phyloP scores from a whole-genome alignment of 2,329 filamentous ascomycete genomes.

The Zarea fungicola region DNA sequence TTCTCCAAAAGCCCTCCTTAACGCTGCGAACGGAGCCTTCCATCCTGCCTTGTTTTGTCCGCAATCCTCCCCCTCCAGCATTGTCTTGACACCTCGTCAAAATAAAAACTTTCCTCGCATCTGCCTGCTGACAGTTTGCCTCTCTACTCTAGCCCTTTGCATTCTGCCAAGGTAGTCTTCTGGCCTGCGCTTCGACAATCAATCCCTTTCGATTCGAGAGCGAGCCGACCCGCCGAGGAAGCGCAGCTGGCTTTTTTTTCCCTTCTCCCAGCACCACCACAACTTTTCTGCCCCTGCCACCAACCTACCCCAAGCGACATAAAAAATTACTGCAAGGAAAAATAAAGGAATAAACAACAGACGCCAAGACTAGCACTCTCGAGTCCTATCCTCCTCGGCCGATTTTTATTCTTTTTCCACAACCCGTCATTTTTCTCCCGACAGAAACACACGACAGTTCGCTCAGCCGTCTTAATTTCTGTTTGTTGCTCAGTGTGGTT shows the following conservation, averaged over 20 bases:
- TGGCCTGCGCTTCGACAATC: constrained; percentile 6
- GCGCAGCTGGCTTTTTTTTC: neutral
- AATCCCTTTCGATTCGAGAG: constrained; percentile 4
- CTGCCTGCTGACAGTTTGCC: neutral
- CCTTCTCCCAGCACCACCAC: neutral
- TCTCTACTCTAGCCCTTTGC: neutral
- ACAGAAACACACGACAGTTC: neutral
- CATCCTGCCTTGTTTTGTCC: constrained; percentile 4
- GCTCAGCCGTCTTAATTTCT: neutral
- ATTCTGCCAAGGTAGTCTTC: neutral
- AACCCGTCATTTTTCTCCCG: neutral
- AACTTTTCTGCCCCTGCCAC: constrained; percentile 7
- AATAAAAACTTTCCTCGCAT: too few relatives aligned
- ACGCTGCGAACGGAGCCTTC: constrained; percentile 3
- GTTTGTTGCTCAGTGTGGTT: constrained; percentile 10
- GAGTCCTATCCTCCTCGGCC: constrained; percentile 2
- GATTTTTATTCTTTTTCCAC: neutral
- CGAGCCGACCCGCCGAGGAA: constrained; percentile 9
- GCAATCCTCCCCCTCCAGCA: neutral
- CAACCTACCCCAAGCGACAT: neutral
- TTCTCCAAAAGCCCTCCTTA: constrained; percentile 1
- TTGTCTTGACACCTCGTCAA: too few relatives aligned
- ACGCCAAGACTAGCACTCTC: neutral
- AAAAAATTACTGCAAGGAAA: too few relatives aligned
- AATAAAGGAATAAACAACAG: neutral